Base-by-base conservation (phyloP, 352 stramenopile species). In the Phytophthora europaea region DNA sequence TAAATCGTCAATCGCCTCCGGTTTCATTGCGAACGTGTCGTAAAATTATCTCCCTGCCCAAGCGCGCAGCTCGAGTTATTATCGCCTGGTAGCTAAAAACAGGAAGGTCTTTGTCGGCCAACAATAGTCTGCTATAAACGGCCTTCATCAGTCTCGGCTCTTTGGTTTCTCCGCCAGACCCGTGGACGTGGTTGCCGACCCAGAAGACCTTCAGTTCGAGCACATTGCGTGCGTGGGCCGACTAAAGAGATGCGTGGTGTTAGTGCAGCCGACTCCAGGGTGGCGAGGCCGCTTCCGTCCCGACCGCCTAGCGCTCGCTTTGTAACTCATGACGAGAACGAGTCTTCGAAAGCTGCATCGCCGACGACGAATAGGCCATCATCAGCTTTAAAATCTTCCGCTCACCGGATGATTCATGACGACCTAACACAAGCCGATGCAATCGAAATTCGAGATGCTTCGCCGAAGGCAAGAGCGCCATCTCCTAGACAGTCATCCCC, bases 371-470 rank as follows among this genome's bases (percentile, higher is more conserved):
- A 58, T 33, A 40, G 56, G 38, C 56, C 65, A 4, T 61, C 50
- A 5, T 72, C 65, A 47, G 54, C 72, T 26, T 55, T 75, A 4
- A 67, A 74, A 28, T 76, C 68, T 13, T 70, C 59, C 7, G 68
- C 52, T 15, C 61, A 76, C 18, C 61, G 53, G 38, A 64, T 76
- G 22, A 73, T 76, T 57, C 54, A 80, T 52, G 68, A 79, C 12
- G 72, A 76, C 7, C n/a, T 67, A 9, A 12, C 57, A 18, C 22
- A 23, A 22, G n/a, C 26, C 18, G 51, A 64, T 13, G 34, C 31
- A 53, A 65, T 47, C 15, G 62, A 70, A 6, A 15, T 64, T 31
- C 72, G 38, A 28, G 58, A 65, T 50, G 50, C n/a, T 12, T 66
- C 60, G 1, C 60, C 51, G 10, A 72, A 57, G 16, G 36, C 48